Evolutionary conservation across 148 eudicot species (phyloP).

Genomic region (Heliosperma pusillum): DNA sequence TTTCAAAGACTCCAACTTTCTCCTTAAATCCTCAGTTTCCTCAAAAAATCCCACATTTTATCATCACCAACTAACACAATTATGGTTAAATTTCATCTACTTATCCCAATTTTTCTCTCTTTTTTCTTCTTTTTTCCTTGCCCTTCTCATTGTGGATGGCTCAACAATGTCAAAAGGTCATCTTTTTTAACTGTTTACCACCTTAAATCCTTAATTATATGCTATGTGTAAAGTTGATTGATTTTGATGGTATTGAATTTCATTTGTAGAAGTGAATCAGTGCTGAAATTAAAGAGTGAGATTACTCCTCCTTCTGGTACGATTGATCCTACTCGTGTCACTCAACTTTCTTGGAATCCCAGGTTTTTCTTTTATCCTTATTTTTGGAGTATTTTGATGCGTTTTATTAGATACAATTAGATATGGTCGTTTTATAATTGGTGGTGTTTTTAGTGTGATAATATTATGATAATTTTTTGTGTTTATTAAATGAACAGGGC

Average conservation of each 20-base stretch:
- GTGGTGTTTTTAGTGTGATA: too few species aligned
- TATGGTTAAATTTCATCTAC: not conserved
- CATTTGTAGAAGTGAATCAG: constrained; percentile 32
- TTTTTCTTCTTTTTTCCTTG: constrained; percentile 18
- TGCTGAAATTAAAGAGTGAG: constrained; percentile 51
- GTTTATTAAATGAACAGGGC: constrained; percentile 45
- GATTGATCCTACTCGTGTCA: constrained; percentile 80
- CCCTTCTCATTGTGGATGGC: constrained; percentile 25
- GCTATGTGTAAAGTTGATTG: too few species aligned
- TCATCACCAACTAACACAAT: not conserved
- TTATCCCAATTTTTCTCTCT: constrained; percentile 20
- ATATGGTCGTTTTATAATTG: too few species aligned
- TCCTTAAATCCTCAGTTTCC: not conserved
- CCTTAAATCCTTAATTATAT: not conserved
- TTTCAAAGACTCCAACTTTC: not conserved
- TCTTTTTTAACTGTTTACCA: not conserved
- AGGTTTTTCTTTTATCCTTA: too few species aligned
- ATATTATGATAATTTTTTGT: not conserved
- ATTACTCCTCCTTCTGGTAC: constrained; percentile 20
- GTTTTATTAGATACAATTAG: too few species aligned
- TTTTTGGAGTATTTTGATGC: too few species aligned
- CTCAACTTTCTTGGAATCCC: constrained; percentile 85
- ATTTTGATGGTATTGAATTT: too few species aligned
- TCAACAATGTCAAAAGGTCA: constrained; percentile 22
- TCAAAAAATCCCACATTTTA: not conserved